A percentile compares a stretch with the other conserved stretches of the same genome.
Conservation (phyloP, 192 early-diverging fungal species). For the Podila verticillata region DNA sequence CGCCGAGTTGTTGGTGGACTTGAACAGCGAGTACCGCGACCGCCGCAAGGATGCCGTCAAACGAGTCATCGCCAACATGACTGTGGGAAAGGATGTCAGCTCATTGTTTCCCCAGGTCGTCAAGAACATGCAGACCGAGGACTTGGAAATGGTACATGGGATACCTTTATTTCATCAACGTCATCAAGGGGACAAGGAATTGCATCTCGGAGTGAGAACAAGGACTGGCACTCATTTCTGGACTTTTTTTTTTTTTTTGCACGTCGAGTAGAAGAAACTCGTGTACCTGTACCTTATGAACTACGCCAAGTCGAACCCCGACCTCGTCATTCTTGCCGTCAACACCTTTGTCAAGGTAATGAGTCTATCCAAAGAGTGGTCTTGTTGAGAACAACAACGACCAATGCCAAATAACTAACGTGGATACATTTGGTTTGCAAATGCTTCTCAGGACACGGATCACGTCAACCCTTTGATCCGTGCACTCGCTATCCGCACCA, state of each 20-base stretch:
- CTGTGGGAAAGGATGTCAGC: slow-evolving; percentile 98
- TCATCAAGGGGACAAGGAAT: not conserved
- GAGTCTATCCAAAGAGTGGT: not conserved
- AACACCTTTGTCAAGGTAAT: slow-evolving; percentile 96
- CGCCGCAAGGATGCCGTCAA: slow-evolving; percentile 97
- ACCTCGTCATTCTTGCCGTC: slow-evolving; percentile 95
- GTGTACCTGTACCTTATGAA: slow-evolving; percentile 98
- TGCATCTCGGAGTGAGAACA: not conserved
- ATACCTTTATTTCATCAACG: not conserved
- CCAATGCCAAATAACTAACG: not conserved
- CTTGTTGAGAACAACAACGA: too few species aligned
- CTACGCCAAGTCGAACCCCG: slow-evolving; percentile 96
- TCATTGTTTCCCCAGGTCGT: slow-evolving; percentile 96
- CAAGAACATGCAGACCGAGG: slow-evolving; percentile 99
- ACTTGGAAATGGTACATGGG: slow-evolving; percentile 74
- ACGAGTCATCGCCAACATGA: slow-evolving; percentile 99
- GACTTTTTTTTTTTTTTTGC: too few species aligned
- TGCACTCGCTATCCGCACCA: slow-evolving; percentile 96
- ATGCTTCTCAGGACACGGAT: slow-evolving; percentile 80
- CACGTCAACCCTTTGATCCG: slow-evolving; percentile 95
- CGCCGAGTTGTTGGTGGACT: slow-evolving; percentile 95
- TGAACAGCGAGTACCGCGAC: slow-evolving; percentile 98
- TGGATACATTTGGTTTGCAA: not conserved
- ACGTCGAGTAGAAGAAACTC: slow-evolving; percentile 83
- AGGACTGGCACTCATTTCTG: not conserved